Percentiles rank a stretch among this genome's conserved stretches.
These are phyloP conservation scores for Starmera caribaea DNA, from an alignment of 805 yeast genomes.

Conservation along the genomic window DNA sequence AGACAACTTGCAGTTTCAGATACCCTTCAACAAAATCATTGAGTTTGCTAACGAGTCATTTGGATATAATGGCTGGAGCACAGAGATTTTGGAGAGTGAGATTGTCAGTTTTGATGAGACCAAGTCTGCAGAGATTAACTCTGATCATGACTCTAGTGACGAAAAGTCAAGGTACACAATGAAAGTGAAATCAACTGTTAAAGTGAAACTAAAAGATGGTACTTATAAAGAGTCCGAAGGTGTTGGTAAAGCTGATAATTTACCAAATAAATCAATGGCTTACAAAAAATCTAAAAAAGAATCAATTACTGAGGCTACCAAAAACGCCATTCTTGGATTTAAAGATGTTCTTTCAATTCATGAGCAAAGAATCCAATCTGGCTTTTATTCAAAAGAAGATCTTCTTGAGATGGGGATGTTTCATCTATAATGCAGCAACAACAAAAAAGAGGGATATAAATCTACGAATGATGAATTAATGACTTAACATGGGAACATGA, in stretches of 20 bases:
- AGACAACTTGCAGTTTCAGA: neutral
- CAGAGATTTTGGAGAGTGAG: conserved; percentile 24
- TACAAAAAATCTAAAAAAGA: conserved; percentile 76
- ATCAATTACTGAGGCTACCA: conserved; percentile 77
- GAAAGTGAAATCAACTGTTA: conserved; percentile 34
- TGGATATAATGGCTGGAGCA: conserved; percentile 51
- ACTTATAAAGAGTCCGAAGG: conserved; percentile 76
- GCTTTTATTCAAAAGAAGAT: conserved; percentile 23
- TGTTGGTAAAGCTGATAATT: conserved; percentile 58
- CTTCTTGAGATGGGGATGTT: conserved; percentile 13
- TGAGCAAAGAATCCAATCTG: conserved; percentile 22
- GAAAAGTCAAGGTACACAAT: conserved; percentile 27
- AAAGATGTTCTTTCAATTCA: conserved; percentile 47
- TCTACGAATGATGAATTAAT: neutral
- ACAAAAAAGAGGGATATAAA: too few species aligned
- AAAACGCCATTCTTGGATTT: conserved; percentile 69
- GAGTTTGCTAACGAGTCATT: conserved; percentile 39
- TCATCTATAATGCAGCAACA: neutral
- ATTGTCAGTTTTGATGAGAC: too few species aligned
- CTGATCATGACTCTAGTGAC: conserved; percentile 23
- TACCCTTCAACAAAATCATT: too few species aligned
- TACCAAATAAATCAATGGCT: conserved; percentile 57
- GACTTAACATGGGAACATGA: neutral
- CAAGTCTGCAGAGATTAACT: conserved; percentile 11
- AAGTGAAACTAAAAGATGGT: conserved; percentile 72